Conservation (phyloP, 371 early-diverging fungal genomes). For the Mucor lusitanicus region DNA sequence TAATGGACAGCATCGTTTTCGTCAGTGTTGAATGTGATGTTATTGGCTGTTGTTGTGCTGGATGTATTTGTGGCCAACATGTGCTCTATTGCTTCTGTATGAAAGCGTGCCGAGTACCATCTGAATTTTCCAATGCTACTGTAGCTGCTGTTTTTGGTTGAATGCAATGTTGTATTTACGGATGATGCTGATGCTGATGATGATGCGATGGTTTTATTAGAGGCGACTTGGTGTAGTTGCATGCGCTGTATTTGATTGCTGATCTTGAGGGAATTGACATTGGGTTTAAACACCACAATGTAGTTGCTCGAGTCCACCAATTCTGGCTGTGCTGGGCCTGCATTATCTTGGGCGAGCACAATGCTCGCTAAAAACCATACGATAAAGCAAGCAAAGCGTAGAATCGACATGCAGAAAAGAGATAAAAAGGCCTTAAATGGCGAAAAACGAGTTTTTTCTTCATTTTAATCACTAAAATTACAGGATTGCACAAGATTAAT, state of each 20-base stretch:
- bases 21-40: not conserved
- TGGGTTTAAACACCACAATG: conserved; percentile 40
- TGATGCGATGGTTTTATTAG: not conserved
- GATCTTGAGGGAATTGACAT: conserved; percentile 18
- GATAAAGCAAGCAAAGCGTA: not conserved
- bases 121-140: conserved; percentile 42
- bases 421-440: not conserved
- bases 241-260: conserved; percentile 33
- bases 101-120: conserved; percentile 42
- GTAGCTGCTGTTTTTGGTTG: conserved; percentile 1
- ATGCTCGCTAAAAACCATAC: not conserved
- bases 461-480: not conserved
- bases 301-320: conserved; percentile 29
- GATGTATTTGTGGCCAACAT: conserved; percentile 8
- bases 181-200: not conserved
- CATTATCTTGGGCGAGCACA: not conserved
- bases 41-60: not conserved
- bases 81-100: conserved; percentile 25
- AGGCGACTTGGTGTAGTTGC: conserved; percentile 16
- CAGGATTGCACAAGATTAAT: not conserved
- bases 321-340: conserved; percentile 14
- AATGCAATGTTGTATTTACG: conserved; percentile 1
- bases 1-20: conserved; percentile 33
- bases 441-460: not conserved
- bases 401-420: not conserved